Conservation (phyloP, 129 eudicot species). For the Saussurea involucrata region DNA sequence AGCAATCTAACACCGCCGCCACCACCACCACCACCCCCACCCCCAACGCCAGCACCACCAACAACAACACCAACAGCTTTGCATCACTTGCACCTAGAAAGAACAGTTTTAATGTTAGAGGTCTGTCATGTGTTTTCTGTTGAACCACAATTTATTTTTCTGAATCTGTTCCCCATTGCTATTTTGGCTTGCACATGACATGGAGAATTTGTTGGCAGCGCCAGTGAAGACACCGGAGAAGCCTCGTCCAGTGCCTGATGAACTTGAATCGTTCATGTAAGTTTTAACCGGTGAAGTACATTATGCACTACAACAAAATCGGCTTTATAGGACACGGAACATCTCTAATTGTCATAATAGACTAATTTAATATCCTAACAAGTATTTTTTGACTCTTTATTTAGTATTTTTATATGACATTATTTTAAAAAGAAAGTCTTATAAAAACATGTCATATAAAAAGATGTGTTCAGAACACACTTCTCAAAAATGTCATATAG, state of each 20-base stretch:
- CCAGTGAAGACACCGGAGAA: slow-evolving; percentile 16
- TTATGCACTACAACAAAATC: not conserved
- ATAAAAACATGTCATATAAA: not conserved
- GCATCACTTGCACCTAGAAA: slow-evolving; percentile 27
- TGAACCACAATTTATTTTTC: not conserved
- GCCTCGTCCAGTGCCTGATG: slow-evolving; percentile 12
- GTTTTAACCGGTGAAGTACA: not conserved
- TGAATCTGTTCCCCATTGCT: not conserved
- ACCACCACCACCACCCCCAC: not conserved
- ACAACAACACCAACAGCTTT: not conserved
- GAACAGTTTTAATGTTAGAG: slow-evolving; percentile 30
- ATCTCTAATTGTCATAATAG: not conserved
- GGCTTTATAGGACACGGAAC: not conserved
- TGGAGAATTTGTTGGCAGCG: slow-evolving; percentile 3
- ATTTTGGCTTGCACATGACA: not conserved
- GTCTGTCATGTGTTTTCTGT: slow-evolving; percentile 7
- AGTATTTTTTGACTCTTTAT: not conserved
- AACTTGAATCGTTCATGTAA: slow-evolving; percentile 18
- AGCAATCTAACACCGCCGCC: not conserved
- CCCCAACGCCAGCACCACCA: not conserved
- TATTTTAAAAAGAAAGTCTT: not conserved
- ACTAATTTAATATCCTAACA: not conserved
- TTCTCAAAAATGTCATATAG: not conserved
- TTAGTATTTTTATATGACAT: not conserved
- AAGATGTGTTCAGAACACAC: not conserved